Evolutionary conservation across 495 filamentous ascomycete genomes (phyloP).

Genomic region (Neurospora hispaniola): DNA sequence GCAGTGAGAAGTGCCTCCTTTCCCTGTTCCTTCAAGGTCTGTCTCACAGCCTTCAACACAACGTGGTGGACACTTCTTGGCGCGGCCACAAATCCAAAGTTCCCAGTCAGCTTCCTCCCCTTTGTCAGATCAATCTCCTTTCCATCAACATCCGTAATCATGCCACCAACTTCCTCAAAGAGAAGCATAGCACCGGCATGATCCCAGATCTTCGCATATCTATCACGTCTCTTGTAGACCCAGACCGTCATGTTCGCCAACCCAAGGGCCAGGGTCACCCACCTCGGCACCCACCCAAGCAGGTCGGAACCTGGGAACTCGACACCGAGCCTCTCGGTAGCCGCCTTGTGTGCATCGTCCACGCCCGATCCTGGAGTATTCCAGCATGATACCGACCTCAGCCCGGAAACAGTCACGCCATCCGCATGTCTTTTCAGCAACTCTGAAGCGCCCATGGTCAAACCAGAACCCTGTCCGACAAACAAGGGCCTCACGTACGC

Average conservation of each 20-base stretch:
- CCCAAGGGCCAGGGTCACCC: conserved; percentile 49
- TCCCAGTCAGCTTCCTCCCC: conserved; percentile 35
- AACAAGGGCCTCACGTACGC: conserved; percentile 40
- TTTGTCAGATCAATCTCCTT: conserved; percentile 36
- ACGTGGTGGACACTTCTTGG: conserved; percentile 22
- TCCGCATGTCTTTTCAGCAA: conserved; percentile 18
- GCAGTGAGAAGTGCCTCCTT: conserved; percentile 16
- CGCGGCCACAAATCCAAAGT: conserved; percentile 40
- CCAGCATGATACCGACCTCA: conserved; percentile 31
- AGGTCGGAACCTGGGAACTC: conserved; percentile 44
- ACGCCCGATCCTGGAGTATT: conserved; percentile 30
- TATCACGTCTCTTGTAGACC: conserved; percentile 41
- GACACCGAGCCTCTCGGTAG: conserved; percentile 38
- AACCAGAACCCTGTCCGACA: conserved; percentile 2
- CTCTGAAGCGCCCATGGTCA: conserved; percentile 2
- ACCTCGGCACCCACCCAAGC: conserved; percentile 55
- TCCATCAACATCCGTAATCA: conserved; percentile 52
- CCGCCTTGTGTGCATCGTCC: conserved; percentile 31
- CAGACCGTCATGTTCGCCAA: conserved; percentile 52
- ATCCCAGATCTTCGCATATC: conserved; percentile 60
- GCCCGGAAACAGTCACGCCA: conserved; percentile 21
- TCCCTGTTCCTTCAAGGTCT: conserved; percentile 23
- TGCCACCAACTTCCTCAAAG: conserved; percentile 53
- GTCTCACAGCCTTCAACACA: conserved; percentile 25
- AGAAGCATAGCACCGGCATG: conserved; percentile 61